Evolutionary conservation across 2,329 filamentous ascomycete species (phyloP), one percentile per base, ranked within the genome.

Genomic region (Clonostachys rosea): DNA sequence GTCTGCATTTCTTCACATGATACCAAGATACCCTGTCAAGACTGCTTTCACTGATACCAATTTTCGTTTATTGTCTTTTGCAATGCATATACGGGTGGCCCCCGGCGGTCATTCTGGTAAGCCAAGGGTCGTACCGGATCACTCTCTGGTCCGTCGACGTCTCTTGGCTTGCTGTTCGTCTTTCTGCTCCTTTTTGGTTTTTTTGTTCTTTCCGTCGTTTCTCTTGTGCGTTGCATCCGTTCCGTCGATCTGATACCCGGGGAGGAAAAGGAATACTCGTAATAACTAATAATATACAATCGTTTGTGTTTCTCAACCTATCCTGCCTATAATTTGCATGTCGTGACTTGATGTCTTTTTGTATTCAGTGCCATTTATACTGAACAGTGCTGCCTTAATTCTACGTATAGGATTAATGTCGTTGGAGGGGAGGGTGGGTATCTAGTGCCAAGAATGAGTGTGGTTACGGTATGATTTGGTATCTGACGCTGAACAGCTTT

Each of bases 21-120:
- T 68, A 68, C 66, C 70, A 69, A 75, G 73, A 76, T 76, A 76
- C 74, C 74, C 74, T 71, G 68, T 73, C 68, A 64, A 74, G 68
- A 73, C 69, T 60, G 58, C 56, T 60, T 58, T 54, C 37, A 46
- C 47, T 46, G 44, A 49, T 49, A 47, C 49, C 45, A 48, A 34
- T 18, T 47, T 49, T 49, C 34, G 35, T 53, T 55, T 58, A 51
- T 57, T 50, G 51, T 52, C 47, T 52, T 52, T 61, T 56, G 24
- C 34, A 14, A 20, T 45, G 30, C 14, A 10, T 43, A 16, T 13
- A 12, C 14, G 42, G 42, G 20, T 13, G 24, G 16, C 12, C 34
- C 24, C 33, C n/a, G 5, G 10, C 34, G 16, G 16, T 39, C 13
- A 24, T 40, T 45, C 30, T 12, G 34, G 17, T 24, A 14, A 33